Evolutionary conservation across 305 asterid species (phyloP).

Genomic region (Fraxinus sp.): DNA sequence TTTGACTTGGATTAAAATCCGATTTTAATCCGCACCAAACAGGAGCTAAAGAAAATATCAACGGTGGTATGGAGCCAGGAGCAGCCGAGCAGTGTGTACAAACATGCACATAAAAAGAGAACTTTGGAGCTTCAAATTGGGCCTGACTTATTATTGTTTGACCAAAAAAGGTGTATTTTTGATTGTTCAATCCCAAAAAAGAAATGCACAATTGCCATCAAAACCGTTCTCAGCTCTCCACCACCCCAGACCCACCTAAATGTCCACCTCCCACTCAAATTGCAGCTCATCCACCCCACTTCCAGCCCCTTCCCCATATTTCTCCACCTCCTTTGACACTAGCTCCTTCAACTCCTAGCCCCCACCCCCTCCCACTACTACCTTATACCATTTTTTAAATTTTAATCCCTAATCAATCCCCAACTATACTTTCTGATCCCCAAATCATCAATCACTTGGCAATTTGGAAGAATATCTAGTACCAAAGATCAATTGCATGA

Average conservation of each 20-base stretch:
- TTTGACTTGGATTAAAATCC: too few relatives aligned
- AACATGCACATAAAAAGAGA: not conserved
- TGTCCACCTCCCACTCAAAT: not conserved
- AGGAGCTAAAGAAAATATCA: not conserved
- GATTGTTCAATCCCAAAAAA: not conserved
- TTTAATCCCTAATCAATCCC: not conserved
- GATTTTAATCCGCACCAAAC: too few relatives aligned
- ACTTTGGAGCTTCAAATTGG: not conserved
- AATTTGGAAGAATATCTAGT: not conserved
- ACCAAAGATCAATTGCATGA: not conserved
- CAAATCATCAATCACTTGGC: not conserved
- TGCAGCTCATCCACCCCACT: slow-evolving; percentile 1
- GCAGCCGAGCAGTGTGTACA: not conserved
- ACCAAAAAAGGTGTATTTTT: not conserved
- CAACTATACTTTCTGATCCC: not conserved
- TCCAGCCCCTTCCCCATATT: not conserved
- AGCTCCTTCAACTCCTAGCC: not conserved
- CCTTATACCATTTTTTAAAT: not conserved
- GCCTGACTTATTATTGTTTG: not conserved
- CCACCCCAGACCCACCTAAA: not conserved
- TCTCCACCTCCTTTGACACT: not conserved
- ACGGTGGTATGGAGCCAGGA: not conserved
- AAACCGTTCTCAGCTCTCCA: not conserved
- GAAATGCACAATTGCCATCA: not conserved
- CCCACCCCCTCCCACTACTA: not conserved